Base-by-base conservation (phyloP, 2,329 filamentous ascomycete species). In the Fusarium clavum region DNA sequence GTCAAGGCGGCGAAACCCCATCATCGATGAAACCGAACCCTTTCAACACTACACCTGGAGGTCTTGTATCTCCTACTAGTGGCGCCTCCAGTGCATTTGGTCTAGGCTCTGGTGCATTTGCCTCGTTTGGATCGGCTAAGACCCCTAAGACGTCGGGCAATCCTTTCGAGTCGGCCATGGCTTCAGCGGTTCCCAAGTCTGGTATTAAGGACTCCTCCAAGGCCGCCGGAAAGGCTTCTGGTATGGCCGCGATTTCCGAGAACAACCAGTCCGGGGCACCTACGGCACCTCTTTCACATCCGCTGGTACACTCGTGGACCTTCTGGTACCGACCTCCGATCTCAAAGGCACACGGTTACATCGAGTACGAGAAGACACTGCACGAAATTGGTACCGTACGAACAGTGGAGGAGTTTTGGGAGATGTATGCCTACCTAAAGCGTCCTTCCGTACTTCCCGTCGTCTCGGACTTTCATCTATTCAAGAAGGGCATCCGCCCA, bases 311-410 rank as follows among this genome's bases (percentile, higher is more conserved):
- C 80, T 91, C 90, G 69, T 99, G 96, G 96, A 91, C 97, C 34
- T 94, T 98, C 79, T 98, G 96, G 94, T 99, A 97, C 82, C 90
- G 96, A 64, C 96, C 96, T 41, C 96, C 96, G 52, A 97, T 97
- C 75, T 94, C 94, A 72, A 99, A 99, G 83, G 96, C 95, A 71
- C 95, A 96, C 77, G 89, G 89, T 43, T 91, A 86, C 77, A 88
- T 91, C 75, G 95, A 98, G 81, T 99, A 99, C 80, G 96, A 99
- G 81, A 97, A 98, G 82, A 98, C 95, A 9, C 90, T 97, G 67
- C 92, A 96, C 76, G 89, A 94, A 41, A 90, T 98, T 77, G 95
- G 93, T 74, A 88, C 88, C 59, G 93, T 97, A 77, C 87, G 87
- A 64, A 94, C 93, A 8, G 94, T 89, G 52, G 94, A 98, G 81